These are phyloP conservation scores for Aspergillus amoenus DNA, from an alignment of 2,329 filamentous ascomycete genomes.

Conservation along the genomic window DNA sequence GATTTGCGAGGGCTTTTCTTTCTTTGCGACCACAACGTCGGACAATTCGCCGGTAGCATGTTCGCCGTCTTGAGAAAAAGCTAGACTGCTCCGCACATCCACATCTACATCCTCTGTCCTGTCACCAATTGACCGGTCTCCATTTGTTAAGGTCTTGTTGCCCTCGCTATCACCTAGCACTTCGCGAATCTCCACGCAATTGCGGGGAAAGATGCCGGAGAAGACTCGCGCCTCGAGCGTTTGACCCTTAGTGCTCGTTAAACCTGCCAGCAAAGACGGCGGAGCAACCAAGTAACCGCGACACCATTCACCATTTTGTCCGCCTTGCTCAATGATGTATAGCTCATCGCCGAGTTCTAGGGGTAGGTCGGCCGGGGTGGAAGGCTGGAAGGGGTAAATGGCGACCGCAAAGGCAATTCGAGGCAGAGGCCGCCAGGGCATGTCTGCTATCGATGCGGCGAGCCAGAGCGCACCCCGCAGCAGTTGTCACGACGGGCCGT, in stretches of 20 bases:
- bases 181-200: constrained; percentile 92
- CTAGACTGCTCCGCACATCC: constrained; percentile 30
- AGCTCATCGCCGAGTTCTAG: constrained; percentile 97
- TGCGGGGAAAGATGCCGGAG: constrained; percentile 94
- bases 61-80: constrained; percentile 28
- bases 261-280: constrained; percentile 83
- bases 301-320: constrained; percentile 81
- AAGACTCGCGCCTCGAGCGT: constrained; percentile 95
- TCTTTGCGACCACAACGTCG: constrained; percentile 37
- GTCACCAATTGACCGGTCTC: constrained; percentile 36
- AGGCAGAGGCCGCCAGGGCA: constrained; percentile 97
- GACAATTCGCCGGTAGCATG: constrained; percentile 28
- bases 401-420: constrained; percentile 98
- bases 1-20: constrained; percentile 42
- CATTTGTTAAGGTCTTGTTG: constrained; percentile 33
- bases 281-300: constrained; percentile 94
- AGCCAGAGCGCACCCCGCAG: constrained; percentile 21
- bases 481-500: constrained; percentile 24
- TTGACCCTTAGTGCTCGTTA: constrained; percentile 88
- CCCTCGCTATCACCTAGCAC: constrained; percentile 73
- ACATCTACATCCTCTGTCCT: constrained; percentile 31
- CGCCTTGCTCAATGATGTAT: constrained; percentile 97
- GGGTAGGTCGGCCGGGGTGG: constrained; percentile 84
- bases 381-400: constrained; percentile 87
- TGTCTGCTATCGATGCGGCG: constrained; percentile 44